These are phyloP conservation scores for Calonectria henricotiae DNA, from an alignment of 2,329 filamentous ascomycete species.

Conservation along the genomic window DNA sequence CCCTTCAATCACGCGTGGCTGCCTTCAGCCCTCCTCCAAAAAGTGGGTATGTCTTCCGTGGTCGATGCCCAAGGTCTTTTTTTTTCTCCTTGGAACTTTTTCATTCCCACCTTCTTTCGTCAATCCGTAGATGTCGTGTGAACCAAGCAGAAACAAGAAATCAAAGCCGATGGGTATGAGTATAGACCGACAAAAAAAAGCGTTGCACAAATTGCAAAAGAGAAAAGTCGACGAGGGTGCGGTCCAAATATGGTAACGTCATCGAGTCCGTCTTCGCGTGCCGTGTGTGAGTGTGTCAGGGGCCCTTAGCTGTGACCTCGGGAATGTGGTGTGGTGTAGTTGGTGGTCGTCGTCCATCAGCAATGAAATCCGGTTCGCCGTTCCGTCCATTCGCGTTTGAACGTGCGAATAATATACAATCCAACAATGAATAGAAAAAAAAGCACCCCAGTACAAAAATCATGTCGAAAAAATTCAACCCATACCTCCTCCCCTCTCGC, in stretches of 20 bases:
- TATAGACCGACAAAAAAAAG: slow-evolving; percentile 51
- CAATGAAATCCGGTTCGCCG: slow-evolving; percentile 56
- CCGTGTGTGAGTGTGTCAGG: slow-evolving; percentile 29
- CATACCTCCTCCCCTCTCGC: slow-evolving; percentile 44
- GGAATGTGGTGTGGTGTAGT: slow-evolving; percentile 37
- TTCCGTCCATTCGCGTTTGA: slow-evolving; percentile 58
- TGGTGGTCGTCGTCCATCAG: slow-evolving; percentile 53
- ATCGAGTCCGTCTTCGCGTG: slow-evolving; percentile 44
- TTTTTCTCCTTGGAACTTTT: slow-evolving; percentile 45
- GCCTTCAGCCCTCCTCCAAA: slow-evolving; percentile 42
- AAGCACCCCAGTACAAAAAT: slow-evolving; percentile 53
- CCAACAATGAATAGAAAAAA: slow-evolving; percentile 56
- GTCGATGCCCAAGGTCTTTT: slow-evolving; percentile 48
- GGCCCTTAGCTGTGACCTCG: slow-evolving; percentile 39
- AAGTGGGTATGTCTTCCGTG: slow-evolving; percentile 51
- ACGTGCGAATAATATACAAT: slow-evolving; percentile 64
- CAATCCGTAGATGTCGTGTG: slow-evolving; percentile 54
- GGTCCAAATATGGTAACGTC: slow-evolving; percentile 41
- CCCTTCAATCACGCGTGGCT: slow-evolving; percentile 47
- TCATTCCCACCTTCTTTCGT: slow-evolving; percentile 51
- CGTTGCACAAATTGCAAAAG: slow-evolving; percentile 48
- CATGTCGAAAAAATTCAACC: slow-evolving; percentile 53
- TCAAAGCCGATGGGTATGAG: slow-evolving; percentile 54
- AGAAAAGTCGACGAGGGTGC: slow-evolving; percentile 44
- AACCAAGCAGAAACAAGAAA: slow-evolving; percentile 54